Percentiles rank a stretch among this genome's conserved stretches.
Conservation (phyloP, 2,329 filamentous ascomycete species). For the Diaporthe vaccinii region DNA sequence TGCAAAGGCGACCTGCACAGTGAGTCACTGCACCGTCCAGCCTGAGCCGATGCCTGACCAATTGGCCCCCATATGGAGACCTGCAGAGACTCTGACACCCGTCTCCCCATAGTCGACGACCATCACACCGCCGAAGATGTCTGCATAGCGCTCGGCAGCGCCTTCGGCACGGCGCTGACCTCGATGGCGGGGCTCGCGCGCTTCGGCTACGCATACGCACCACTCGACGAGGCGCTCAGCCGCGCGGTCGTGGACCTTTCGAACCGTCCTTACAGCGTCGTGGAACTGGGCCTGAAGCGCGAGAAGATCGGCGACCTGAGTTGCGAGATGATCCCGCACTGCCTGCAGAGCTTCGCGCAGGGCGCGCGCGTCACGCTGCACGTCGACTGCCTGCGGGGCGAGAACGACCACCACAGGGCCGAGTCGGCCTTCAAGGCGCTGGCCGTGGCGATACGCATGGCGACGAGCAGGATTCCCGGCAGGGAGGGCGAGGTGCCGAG, state of each 20-base stretch:
- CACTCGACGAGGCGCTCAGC: constrained; percentile 94
- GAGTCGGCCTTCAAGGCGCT: constrained; percentile 98
- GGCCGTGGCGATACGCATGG: constrained; percentile 85
- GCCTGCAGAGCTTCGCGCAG: constrained; percentile 93
- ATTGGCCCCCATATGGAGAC: neutral
- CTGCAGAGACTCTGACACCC: neutral
- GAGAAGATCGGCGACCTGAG: constrained; percentile 95
- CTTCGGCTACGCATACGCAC: constrained; percentile 92
- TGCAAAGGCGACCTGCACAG: constrained; percentile 94
- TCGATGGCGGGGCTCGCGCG: constrained; percentile 83
- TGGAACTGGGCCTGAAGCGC: constrained; percentile 86
- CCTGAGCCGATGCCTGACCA: neutral
- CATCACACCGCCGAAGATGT: constrained; percentile 98
- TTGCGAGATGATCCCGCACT: constrained; percentile 98
- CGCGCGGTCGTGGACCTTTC: constrained; percentile 95
- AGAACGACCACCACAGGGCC: constrained; percentile 95
- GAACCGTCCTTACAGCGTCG: constrained; percentile 88
- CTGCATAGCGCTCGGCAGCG: constrained; percentile 88
- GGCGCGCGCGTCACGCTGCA: constrained; percentile 92
- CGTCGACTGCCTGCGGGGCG: constrained; percentile 89
- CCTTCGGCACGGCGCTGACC: constrained; percentile 85
- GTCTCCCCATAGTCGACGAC: constrained; percentile 80
- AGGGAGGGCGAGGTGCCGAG: constrained; percentile 94
- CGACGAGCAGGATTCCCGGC: constrained; percentile 80
- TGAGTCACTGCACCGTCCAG: constrained; percentile 57